Conservation (phyloP, 441 rosid species). For the Brassica balearica region DNA sequence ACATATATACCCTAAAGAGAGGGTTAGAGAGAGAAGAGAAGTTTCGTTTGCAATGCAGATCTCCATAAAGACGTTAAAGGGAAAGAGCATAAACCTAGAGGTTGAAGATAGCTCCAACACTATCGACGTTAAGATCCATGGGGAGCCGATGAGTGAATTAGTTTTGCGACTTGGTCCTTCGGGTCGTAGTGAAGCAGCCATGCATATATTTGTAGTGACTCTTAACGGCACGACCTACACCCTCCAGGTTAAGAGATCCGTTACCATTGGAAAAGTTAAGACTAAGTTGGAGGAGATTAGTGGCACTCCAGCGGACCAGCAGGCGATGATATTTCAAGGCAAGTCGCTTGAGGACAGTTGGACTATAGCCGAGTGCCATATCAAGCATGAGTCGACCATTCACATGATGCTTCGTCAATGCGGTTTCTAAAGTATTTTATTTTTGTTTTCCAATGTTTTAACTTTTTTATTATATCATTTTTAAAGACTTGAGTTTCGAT, state of each 20-base stretch:
- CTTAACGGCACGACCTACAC: background rate
- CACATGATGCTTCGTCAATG: background rate
- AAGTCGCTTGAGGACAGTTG: background rate
- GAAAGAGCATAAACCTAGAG: background rate
- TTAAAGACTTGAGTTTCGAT: background rate
- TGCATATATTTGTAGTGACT: background rate
- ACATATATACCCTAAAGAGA: background rate
- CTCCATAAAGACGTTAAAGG: background rate
- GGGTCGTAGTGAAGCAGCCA: background rate
- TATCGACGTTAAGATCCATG: conserved; percentile 10
- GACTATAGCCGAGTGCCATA: background rate
- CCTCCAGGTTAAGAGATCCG: background rate
- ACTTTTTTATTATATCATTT: background rate
- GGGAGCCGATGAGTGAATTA: conserved; percentile 1
- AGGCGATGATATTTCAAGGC: background rate
- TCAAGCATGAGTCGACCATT: background rate
- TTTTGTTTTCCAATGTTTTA: background rate
- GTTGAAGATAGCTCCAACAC: background rate
- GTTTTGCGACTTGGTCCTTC: background rate
- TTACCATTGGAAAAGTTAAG: background rate
- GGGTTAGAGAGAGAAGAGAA: background rate
- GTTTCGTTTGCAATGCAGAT: background rate
- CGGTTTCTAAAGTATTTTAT: background rate
- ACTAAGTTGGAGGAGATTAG: background rate
- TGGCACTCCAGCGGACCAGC: background rate